A percentile compares a stretch with the other conserved stretches of the same genome.
Evolutionary conservation across 2,329 filamentous ascomycete genomes (phyloP).

Genomic region (Fusarium sp.): DNA sequence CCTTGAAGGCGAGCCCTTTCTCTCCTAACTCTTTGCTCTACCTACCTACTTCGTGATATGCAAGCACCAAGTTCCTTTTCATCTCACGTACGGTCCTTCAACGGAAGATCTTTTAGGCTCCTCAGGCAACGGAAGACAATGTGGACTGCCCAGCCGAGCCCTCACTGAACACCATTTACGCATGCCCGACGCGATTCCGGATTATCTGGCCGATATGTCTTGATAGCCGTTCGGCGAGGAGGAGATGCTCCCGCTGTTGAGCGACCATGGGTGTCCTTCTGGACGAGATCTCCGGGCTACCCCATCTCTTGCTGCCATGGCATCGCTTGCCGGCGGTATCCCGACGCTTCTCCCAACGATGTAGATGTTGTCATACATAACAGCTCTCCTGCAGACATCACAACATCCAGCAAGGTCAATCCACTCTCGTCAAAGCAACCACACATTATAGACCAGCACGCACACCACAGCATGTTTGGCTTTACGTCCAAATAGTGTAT

Average conservation of each 20-base stretch:
- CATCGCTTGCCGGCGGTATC: constrained; percentile 37
- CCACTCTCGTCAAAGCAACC: constrained; percentile 43
- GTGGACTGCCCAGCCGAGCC: constrained; percentile 11
- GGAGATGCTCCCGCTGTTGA: constrained; percentile 44
- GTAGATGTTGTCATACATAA: constrained; percentile 39
- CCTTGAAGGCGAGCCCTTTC: constrained; percentile 6
- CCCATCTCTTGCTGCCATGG: constrained; percentile 32
- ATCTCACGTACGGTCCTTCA: constrained; percentile 33
- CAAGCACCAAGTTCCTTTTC: constrained; percentile 16
- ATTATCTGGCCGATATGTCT: constrained; percentile 25
- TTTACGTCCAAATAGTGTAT: constrained; percentile 34
- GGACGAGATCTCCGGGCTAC: constrained; percentile 42
- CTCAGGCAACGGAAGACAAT: constrained; percentile 25
- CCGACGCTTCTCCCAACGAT: constrained; percentile 27
- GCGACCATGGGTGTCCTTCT: constrained; percentile 36
- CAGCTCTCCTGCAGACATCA: constrained; percentile 39
- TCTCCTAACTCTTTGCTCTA: constrained; percentile 9
- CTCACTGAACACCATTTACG: constrained; percentile 9
- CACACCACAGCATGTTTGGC: constrained; percentile 34
- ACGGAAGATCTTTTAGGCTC: constrained; percentile 15
- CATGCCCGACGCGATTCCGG: constrained; percentile 33
- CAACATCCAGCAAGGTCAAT: constrained; percentile 18
- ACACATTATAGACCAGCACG: constrained; percentile 27
- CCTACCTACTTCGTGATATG: constrained; percentile 16
- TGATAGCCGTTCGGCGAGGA: constrained; percentile 31